phyloP scores from a whole-genome alignment of 805 yeast species.

The Yamadazyma nakazawae region DNA sequence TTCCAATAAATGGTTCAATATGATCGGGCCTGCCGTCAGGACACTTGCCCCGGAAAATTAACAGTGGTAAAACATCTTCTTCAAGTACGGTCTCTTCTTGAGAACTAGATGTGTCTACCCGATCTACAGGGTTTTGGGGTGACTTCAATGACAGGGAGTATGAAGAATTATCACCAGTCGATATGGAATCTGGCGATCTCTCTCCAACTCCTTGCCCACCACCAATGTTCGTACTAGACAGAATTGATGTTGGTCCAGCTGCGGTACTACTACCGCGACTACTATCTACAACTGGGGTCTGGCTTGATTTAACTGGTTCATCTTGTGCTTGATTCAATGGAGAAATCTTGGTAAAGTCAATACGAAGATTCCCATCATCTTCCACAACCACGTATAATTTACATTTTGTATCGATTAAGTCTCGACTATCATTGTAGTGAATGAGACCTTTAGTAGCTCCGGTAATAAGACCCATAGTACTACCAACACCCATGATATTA shows the following conservation, averaged over 20 bases:
- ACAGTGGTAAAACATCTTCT: slow-evolving; percentile 43
- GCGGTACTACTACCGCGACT: background rate
- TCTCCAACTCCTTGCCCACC: slow-evolving; percentile 1
- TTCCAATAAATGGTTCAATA: slow-evolving; percentile 54
- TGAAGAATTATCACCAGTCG: slow-evolving; percentile 13
- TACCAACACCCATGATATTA: slow-evolving; percentile 51
- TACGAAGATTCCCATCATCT: slow-evolving; percentile 43
- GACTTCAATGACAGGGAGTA: slow-evolving; percentile 13
- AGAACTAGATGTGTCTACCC: slow-evolving; percentile 16
- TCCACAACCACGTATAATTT: slow-evolving; percentile 49
- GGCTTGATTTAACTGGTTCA: slow-evolving; percentile 3
- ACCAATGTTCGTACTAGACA: background rate
- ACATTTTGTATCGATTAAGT: slow-evolving; percentile 45
- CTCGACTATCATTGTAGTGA: slow-evolving; percentile 47
- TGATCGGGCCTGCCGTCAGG: slow-evolving; percentile 53
- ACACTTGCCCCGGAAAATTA: slow-evolving; percentile 49
- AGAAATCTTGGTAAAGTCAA: slow-evolving; percentile 50
- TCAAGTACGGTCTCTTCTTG: slow-evolving; percentile 26
- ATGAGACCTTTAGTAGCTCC: slow-evolving; percentile 49
- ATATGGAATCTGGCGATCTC: slow-evolving; percentile 11
- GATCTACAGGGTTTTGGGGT: slow-evolving; percentile 10
- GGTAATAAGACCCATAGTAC: slow-evolving; percentile 55
- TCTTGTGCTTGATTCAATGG: slow-evolving; percentile 15
- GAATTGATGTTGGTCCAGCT: background rate
- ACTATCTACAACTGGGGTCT: background rate